Evolutionary conservation across 2,329 filamentous ascomycete species (phyloP), one percentile per base, ranked within the genome.

Genomic region (Mycogone perniciosa): DNA sequence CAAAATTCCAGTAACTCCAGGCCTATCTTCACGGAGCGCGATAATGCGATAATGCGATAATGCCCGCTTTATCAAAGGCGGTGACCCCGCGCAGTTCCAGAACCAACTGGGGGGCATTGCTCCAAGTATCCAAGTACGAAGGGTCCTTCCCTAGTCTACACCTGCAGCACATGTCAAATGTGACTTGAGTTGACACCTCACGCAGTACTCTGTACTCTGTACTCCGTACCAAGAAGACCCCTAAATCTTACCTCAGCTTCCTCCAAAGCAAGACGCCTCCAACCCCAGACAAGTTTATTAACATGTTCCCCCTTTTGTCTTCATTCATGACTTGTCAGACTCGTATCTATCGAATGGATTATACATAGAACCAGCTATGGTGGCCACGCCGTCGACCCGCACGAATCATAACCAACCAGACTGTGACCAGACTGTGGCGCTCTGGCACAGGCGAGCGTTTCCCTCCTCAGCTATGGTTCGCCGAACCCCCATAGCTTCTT

Each of bases 61-160:
- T 26, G 7, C 11, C 7, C 7, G 33, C 39, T 13, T 42, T 42
- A 44, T 58, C 46, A 37, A 62, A 59, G 61, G 60, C 62, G 62
- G 61, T 64, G 62, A 64, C 62, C 62, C 60, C 62, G 62, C 60
- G 57, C 55, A 53, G 52, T 48, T 56, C 56, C 55, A 44, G 31
- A n/a, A n/a, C 29, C 31, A 44, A 33, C 33, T 27, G 30, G 42
- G 42, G 9, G 27, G 13, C 10, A 13, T n/a, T n/a, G n/a, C n/a
- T n/a, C n/a, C n/a, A n/a, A n/a, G n/a, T n/a, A n/a, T n/a, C n/a
- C 9, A 13, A 41, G n/a, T 26, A 26, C 27, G n/a, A 41, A 41
- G 39, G 39, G 39, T 41, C 39, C 26, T 41, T 29, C 39, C 39
- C 33, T 11, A 35, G 33, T 8, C 7, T n/a, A 3, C 20, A 20